Evolutionary conservation across 345 rosid species (phyloP).

Genomic region (Physaria fendleri): DNA sequence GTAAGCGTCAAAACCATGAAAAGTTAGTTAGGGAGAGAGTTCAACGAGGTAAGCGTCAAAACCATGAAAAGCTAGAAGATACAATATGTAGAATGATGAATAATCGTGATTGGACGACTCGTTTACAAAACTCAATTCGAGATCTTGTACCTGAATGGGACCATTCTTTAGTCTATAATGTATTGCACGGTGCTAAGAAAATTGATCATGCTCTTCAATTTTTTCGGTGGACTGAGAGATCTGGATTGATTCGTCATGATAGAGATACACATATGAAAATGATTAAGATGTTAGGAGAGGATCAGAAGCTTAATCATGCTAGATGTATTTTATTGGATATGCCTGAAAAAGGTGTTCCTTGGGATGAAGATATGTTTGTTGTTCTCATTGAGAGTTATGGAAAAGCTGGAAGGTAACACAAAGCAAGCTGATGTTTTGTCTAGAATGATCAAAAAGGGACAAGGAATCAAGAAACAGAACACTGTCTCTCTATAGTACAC

Average conservation of each 20-base stretch:
- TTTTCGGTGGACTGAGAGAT: conserved; percentile 89
- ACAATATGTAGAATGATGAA: conserved; percentile 85
- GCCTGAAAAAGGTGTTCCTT: conserved; percentile 74
- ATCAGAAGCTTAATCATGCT: conserved; percentile 71
- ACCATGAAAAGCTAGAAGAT: conserved; percentile 65
- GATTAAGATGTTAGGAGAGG: conserved; percentile 68
- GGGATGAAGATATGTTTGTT: conserved; percentile 83
- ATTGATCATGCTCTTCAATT: conserved; percentile 89
- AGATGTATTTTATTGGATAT: conserved; percentile 77
- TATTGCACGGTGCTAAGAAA: conserved; percentile 59
- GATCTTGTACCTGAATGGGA: conserved; percentile 70
- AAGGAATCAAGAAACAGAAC: conserved; percentile 30
- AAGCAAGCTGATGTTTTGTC: conserved; percentile 89
- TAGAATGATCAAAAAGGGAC: conserved; percentile 54
- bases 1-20: conserved; percentile 40
- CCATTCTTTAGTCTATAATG: conserved; percentile 68
- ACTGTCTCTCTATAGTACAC: conserved; percentile 11
- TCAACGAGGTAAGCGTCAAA: conserved; percentile 35
- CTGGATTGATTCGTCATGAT: conserved; percentile 69
- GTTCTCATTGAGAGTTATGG: conserved; percentile 75
- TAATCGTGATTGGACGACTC: conserved; percentile 79
- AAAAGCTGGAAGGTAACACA: conserved; percentile 71
- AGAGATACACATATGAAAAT: conserved; percentile 68
- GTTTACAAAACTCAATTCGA: conserved; percentile 85
- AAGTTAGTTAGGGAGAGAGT: conserved; percentile 42